Conservation (phyloP, 1,139 yeast species). For the Chernovozyma sophiae-reginae region DNA sequence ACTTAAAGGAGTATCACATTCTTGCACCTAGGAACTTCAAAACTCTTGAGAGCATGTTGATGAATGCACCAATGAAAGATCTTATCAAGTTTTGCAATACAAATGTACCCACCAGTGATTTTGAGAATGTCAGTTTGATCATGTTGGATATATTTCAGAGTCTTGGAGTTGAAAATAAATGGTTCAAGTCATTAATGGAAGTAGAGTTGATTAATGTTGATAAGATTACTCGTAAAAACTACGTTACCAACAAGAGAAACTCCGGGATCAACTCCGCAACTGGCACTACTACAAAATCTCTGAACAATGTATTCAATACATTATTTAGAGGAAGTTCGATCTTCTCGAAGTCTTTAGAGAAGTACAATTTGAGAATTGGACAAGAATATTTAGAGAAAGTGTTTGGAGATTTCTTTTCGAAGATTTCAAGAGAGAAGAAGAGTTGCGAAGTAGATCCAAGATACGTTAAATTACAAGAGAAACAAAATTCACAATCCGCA, state of each 20-base stretch:
- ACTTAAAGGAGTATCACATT: conserved; percentile 54
- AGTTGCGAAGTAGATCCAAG: conserved; percentile 76
- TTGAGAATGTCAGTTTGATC: conserved; percentile 52
- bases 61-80: conserved; percentile 48
- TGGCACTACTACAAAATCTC: conserved; percentile 14
- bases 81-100: conserved; percentile 45
- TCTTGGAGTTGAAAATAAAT: conserved; percentile 56
- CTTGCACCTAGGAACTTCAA: conserved; percentile 56
- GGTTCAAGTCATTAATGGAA: conserved; percentile 68
- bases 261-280: conserved; percentile 11
- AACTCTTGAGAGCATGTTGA: conserved; percentile 56
- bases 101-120: conserved; percentile 40
- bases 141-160: conserved; percentile 65
- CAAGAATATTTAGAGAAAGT: conserved; percentile 72
- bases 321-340: conserved; percentile 83
- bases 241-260: conserved; percentile 21
- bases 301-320: conserved; percentile 58
- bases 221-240: conserved; percentile 41
- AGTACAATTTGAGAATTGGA: conserved; percentile 73
- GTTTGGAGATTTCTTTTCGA: conserved; percentile 63
- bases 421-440: conserved; percentile 47
- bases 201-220: conserved; percentile 54
- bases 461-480: conserved; percentile 41
- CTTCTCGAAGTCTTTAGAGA: conserved; percentile 75
- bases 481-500: conserved; percentile 1